phyloP scores from a whole-genome alignment of 495 filamentous ascomycete genomes.

The Cercophora sp. region DNA sequence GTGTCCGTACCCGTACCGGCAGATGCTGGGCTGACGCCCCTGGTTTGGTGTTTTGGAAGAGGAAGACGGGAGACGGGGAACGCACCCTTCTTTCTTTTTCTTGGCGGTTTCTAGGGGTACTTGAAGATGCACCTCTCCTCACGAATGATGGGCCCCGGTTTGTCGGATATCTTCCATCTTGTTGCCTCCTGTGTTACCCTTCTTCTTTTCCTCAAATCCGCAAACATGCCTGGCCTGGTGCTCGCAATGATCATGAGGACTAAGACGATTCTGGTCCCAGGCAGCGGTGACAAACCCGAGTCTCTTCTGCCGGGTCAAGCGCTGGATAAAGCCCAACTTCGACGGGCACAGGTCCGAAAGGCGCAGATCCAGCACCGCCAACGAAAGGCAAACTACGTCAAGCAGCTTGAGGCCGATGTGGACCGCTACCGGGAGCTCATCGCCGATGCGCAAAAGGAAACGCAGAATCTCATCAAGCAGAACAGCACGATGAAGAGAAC shows the following conservation, averaged over 20 bases:
- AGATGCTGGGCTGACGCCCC: too few species aligned
- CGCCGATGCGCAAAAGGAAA: conserved; percentile 28
- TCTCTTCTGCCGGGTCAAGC: not conserved
- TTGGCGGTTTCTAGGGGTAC: too few species aligned
- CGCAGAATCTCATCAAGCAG: conserved; percentile 29
- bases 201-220: not conserved
- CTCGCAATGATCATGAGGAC: not conserved
- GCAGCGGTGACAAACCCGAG: not conserved
- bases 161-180: too few species aligned
- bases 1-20: too few species aligned
- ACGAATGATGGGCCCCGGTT: too few species aligned
- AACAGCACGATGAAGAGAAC: conserved; percentile 28
- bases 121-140: too few species aligned
- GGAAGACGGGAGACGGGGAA: too few species aligned
- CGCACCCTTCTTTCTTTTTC: too few species aligned
- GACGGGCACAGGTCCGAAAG: conserved; percentile 46
- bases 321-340: conserved; percentile 33
- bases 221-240: not conserved
- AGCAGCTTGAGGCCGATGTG: conserved; percentile 47
- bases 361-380: conserved; percentile 51
- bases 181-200: not conserved
- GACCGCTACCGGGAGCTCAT: conserved; percentile 43
- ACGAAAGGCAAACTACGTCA: conserved; percentile 49
- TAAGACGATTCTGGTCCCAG: not conserved
- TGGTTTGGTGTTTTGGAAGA: too few species aligned